A percentile compares a stretch with the other conserved stretches of the same genome.
Conservation (phyloP, 257 asterid species). For the Plantago elongata region DNA sequence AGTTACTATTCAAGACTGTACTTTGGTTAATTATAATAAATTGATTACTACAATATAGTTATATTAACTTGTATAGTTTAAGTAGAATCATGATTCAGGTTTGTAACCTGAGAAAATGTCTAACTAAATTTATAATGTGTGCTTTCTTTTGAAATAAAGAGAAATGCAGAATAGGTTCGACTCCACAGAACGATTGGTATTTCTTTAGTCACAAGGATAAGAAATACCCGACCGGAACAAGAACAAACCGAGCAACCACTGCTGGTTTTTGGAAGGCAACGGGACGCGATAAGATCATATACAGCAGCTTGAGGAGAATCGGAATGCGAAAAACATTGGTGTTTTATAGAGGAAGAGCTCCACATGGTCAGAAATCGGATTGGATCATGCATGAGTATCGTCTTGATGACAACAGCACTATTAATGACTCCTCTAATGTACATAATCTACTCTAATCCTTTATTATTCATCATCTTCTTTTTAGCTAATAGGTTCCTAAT, state of each 20-base stretch:
- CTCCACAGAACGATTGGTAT: constrained; percentile 25
- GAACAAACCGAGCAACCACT: constrained; percentile 27
- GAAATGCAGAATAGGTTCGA: constrained; percentile 23
- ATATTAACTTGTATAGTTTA: too few species aligned
- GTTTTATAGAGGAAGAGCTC: constrained; percentile 30
- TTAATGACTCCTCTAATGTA: constrained; percentile 1
- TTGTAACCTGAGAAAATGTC: too few species aligned
- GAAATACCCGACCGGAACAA: constrained; percentile 21
- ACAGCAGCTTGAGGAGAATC: constrained; percentile 18
- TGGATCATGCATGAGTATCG: constrained; percentile 34
- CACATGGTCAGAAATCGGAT: constrained; percentile 24
- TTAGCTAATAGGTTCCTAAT: not conserved
- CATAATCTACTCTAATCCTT: not conserved
- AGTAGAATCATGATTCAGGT: too few species aligned
- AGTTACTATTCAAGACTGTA: too few species aligned
- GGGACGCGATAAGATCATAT: constrained; percentile 25
- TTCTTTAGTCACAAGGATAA: constrained; percentile 30
- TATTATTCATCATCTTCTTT: not conserved
- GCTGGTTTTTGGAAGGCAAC: constrained; percentile 34
- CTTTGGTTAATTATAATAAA: too few species aligned
- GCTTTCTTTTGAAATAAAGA: not conserved
- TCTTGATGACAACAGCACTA: constrained; percentile 16
- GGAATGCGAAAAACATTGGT: constrained; percentile 30
- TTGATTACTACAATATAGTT: too few species aligned
- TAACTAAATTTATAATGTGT: too few species aligned